These are phyloP conservation scores for Claviceps spartinae DNA, from an alignment of 2,329 filamentous ascomycete species.

Conservation along the genomic window DNA sequence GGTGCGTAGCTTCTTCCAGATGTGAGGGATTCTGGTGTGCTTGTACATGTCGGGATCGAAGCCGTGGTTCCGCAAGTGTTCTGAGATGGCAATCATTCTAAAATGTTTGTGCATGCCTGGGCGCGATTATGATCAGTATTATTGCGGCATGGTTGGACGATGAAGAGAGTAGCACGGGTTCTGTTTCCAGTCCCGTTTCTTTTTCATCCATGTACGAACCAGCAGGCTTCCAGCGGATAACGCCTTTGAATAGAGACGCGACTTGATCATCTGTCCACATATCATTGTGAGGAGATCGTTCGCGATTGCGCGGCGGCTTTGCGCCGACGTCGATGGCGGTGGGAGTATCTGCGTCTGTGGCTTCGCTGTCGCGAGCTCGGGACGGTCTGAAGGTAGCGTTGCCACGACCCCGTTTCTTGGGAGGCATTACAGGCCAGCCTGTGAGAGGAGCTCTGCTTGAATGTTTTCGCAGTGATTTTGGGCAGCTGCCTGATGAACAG, in stretches of 20 bases:
- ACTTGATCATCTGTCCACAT: conserved; percentile 95
- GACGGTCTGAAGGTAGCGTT: conserved; percentile 42
- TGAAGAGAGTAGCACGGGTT: background rate
- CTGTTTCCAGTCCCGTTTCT: background rate
- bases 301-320: conserved; percentile 11
- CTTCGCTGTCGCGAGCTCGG: conserved; percentile 40
- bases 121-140: background rate
- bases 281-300: conserved; percentile 34
- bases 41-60: conserved; percentile 54
- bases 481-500: background rate
- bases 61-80: conserved; percentile 67
- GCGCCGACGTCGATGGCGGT: conserved; percentile 36
- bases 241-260: conserved; percentile 79
- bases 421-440: conserved; percentile 41
- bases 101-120: conserved; percentile 87
- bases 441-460: background rate
- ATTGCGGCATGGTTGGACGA: background rate
- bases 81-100: conserved; percentile 74
- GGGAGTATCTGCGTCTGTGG: conserved; percentile 46
- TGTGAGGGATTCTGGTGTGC: conserved; percentile 80
- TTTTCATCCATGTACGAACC: conserved; percentile 34
- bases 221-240: conserved; percentile 93
- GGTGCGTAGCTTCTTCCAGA: conserved; percentile 75
- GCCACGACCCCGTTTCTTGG: conserved; percentile 53
- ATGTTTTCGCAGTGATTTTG: background rate